These are phyloP conservation scores for Melanogaster broomeanus DNA, from an alignment of 768 basidiomycete genomes.

Conservation along the genomic window DNA sequence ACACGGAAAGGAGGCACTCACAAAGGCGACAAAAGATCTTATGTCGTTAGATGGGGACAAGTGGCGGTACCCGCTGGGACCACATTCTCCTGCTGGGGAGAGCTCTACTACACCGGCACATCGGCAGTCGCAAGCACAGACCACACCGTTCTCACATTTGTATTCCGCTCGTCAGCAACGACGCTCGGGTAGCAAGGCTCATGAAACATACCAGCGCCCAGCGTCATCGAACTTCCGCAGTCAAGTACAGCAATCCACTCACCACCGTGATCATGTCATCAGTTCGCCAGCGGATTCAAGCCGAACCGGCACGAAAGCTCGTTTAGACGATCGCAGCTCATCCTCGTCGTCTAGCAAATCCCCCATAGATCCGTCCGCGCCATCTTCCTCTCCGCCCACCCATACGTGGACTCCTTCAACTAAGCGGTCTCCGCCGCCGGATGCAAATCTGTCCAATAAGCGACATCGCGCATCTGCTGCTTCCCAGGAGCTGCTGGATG, in stretches of 20 bases:
- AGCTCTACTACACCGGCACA: conserved; percentile 9
- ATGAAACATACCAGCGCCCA: conserved; percentile 3
- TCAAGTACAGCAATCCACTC: conserved; percentile 15
- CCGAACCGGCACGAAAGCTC: conserved; percentile 8
- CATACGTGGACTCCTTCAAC: conserved; percentile 12
- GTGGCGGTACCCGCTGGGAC: conserved; percentile 35
- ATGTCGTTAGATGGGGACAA: conserved; percentile 63
- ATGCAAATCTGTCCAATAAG: conserved; percentile 31
- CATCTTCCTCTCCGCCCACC: conserved; percentile 13
- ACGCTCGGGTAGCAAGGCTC: conserved; percentile 6
- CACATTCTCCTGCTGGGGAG: conserved; percentile 10
- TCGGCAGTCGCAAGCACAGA: conserved; percentile 19
- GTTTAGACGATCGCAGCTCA: conserved; percentile 18
- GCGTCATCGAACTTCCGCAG: conserved; percentile 7
- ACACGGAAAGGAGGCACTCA: conserved; percentile 62
- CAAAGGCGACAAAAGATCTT: conserved; percentile 82
- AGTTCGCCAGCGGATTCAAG: conserved; percentile 8
- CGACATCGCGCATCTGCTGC: conserved; percentile 29
- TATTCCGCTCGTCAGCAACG: conserved; percentile 21
- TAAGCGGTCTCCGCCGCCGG: conserved; percentile 29
- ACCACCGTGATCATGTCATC: conserved; percentile 15
- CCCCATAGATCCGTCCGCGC: conserved; percentile 17
- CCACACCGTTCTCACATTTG: conserved; percentile 14
- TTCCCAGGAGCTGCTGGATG: conserved; percentile 8
- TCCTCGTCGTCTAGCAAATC: conserved; percentile 31